A percentile compares a stretch with the other conserved stretches of the same genome.
These are phyloP conservation scores for Aspergillus alliaceus DNA, from an alignment of 2,329 filamentous ascomycete species.

Conservation along the genomic window DNA sequence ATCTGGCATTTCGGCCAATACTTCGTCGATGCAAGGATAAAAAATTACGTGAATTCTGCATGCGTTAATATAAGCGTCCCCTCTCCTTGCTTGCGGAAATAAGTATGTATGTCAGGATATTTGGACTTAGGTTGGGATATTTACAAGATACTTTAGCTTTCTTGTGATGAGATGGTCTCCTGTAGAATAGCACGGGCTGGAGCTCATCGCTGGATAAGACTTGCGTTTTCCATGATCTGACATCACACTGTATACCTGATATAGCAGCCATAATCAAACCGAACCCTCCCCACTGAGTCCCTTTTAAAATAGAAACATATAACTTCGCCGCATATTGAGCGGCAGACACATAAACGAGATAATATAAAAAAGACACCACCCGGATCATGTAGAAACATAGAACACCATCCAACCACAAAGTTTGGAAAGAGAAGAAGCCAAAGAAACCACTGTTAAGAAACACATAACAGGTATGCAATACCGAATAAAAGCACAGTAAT, in stretches of 20 bases:
- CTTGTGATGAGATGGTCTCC: not conserved
- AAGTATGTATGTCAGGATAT: not conserved
- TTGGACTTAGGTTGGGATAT: not conserved
- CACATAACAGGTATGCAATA: constrained; percentile 2
- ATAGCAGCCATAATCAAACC: not conserved
- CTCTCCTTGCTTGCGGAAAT: not conserved
- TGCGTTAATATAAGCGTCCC: not conserved
- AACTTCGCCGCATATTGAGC: not conserved
- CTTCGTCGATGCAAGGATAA: not conserved
- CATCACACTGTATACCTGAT: not conserved
- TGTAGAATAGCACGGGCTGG: not conserved
- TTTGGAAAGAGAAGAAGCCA: not conserved
- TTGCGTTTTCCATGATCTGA: not conserved
- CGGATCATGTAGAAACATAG: constrained; percentile 4
- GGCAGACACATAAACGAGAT: not conserved
- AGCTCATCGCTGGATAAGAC: not conserved
- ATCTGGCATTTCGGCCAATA: not conserved
- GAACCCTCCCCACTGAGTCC: not conserved
- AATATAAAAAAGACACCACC: not conserved
- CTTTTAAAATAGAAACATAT: not conserved
- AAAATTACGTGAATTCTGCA: constrained; percentile 4
- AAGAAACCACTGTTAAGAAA: not conserved
- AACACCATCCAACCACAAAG: constrained; percentile 5
- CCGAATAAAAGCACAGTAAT: not conserved
- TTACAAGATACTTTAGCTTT: not conserved